Base-by-base conservation (phyloP, 192 early-diverging fungal species). In the Coemansia sp. region DNA sequence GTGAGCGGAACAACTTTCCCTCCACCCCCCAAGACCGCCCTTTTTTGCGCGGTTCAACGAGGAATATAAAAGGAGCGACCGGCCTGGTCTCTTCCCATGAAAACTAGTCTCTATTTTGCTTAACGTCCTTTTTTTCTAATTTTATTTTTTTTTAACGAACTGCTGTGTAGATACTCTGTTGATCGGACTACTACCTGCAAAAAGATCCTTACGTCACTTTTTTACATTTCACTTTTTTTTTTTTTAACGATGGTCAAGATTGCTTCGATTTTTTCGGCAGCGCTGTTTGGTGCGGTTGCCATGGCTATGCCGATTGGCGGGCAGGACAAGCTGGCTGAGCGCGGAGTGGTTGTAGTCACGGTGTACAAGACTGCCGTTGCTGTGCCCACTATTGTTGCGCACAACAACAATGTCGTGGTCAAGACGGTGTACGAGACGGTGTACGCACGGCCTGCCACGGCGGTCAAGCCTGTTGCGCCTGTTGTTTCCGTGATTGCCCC, bases 201-300 rank as follows among this genome's bases (percentile, higher is more conserved):
- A 40, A 44, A 12, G 19, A 52, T 5, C 17, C 15, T 26, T 27
- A 50, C 43, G 43, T 24, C 43, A n/a, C n/a, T n/a, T 32, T 32
- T 32, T 32, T 32, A 59, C 44, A 32, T 35, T 10, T 3, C 27
- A 21, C 41, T 52, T 35, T 37, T 12, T 14, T 22, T 52, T 18
- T 41, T 36, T 32, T 14, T 10, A 38, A 67, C 40, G 46, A 71
- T 70, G 63, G 56, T 69, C 52, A 77, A 71, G 65, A 61, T 77
- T 53, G 33, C 64, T 24, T 66, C 65, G 4, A 29, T 68, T n/a
- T 57, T 77, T 61, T 19, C 70, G 4, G 68, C 65, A 8, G 55
- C 74, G 8, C 35, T 71, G 4, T 63, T 77, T 17, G 65, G 68
- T 17, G 68, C 68, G 35, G 33, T 68, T 22, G 68, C 62, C 22